Evolutionary conservation across 352 stramenopile genomes (phyloP), one percentile per base, ranked within the genome.

Genomic region (Phytophthora crassamura): DNA sequence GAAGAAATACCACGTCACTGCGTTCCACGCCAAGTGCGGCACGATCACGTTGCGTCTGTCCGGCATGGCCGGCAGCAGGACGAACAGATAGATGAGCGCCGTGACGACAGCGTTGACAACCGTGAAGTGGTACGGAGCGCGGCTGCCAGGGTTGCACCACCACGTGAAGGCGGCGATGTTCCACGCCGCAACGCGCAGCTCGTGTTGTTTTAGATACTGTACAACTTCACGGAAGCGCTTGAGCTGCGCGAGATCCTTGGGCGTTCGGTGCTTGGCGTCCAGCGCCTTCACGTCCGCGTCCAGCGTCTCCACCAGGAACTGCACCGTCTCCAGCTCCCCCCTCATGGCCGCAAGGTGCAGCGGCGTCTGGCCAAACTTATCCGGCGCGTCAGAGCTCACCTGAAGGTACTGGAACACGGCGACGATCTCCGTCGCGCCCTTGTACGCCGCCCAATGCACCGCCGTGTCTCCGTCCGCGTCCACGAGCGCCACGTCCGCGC

Each of bases 381-480:
- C 88, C 8, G 81, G 76, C 6, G 61, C 72, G 53, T 92, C 82
- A 0, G 77, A 85, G 22, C 71, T 83, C 39, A 94, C 69, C 35
- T 86, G 77, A 4, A 94, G 59, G 47, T 94, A 91, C 72, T 94
- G 85, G 56, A 93, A 94, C 7, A 94, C 81, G 3, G 81, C 84
- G 7, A 96, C 76, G 47, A 94, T 91, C 66, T 94, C 86, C 5
- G 81, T 90, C 56, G 77, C 80, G 38, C 86, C 88, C 60, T 96
- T 94, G 72, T 96, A 96, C 46, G 88, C 88, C 0, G 84, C 86
- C 88, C 88, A 96, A 65, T 96, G 88, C 30, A 96, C 86, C 15
- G 87, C 84, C 7, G 78, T 94, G 62, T 96, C 88, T 43, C 78
- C 59, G 60, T 91, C 81, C 2, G 70, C 75, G 30, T 93, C 88